Conservation (phyloP, 2,329 filamentous ascomycete species). For the Colletotrichum viniferum region DNA sequence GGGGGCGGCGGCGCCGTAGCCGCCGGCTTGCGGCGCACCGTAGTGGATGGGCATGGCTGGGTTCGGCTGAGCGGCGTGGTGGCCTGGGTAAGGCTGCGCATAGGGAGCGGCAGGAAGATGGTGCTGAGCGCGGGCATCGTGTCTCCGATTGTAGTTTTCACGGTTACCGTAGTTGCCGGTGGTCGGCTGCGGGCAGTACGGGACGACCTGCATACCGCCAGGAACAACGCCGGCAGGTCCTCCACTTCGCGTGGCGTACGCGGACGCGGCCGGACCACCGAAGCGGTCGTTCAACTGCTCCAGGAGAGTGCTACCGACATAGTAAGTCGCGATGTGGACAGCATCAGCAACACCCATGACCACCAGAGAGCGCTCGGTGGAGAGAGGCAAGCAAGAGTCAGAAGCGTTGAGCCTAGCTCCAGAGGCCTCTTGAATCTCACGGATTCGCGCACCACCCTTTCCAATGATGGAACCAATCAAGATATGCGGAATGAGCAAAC, state of each 20-base stretch:
- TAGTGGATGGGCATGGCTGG: slow-evolving; percentile 79
- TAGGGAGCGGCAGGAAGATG: slow-evolving; percentile 79
- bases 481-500: slow-evolving; percentile 93
- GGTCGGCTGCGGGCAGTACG: slow-evolving; percentile 91
- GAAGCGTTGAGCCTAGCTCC: slow-evolving; percentile 96
- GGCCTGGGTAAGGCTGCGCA: slow-evolving; percentile 72
- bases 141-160: slow-evolving; percentile 79
- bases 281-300: slow-evolving; percentile 98
- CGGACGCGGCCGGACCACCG: slow-evolving; percentile 93
- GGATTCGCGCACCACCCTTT: slow-evolving; percentile 93
- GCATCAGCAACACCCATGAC: slow-evolving; percentile 98
- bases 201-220: slow-evolving; percentile 98
- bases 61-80: slow-evolving; percentile 65
- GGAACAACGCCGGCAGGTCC: slow-evolving; percentile 92
- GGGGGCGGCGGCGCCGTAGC: slow-evolving; percentile 80
- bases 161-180: slow-evolving; percentile 91
- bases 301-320: slow-evolving; percentile 95
- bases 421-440: slow-evolving; percentile 97
- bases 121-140: slow-evolving; percentile 64
- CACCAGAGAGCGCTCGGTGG: slow-evolving; percentile 95
- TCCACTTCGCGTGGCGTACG: slow-evolving; percentile 93
- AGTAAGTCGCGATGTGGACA: slow-evolving; percentile 98
- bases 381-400: slow-evolving; percentile 90
- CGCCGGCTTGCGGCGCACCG: slow-evolving; percentile 64
- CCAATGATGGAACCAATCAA: slow-evolving; percentile 98